phyloP scores from a whole-genome alignment of 2,329 filamentous ascomycete species.

The Bipolaris oryzae region DNA sequence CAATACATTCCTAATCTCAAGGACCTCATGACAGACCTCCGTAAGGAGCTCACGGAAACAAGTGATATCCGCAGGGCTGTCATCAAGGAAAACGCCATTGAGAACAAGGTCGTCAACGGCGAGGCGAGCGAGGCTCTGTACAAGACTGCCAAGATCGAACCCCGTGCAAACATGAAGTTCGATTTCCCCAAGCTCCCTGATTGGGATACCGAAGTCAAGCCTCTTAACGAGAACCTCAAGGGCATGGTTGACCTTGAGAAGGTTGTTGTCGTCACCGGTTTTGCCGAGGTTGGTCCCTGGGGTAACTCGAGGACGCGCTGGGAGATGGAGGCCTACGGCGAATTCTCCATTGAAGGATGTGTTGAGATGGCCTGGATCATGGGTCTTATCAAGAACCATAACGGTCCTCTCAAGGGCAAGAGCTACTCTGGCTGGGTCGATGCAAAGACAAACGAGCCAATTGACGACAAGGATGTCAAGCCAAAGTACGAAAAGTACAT shows the following conservation, averaged over 20 bases:
- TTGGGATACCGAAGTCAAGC: slow-evolving; percentile 89
- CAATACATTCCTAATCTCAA: slow-evolving; percentile 98
- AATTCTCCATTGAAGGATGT: slow-evolving; percentile 97
- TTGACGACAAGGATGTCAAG: slow-evolving; percentile 98
- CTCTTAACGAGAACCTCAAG: slow-evolving; percentile 85
- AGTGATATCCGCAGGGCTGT: slow-evolving; percentile 93
- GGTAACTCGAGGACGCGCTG: slow-evolving; percentile 97
- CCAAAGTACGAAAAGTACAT: slow-evolving; percentile 96
- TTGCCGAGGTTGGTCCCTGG: slow-evolving; percentile 95
- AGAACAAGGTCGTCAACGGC: slow-evolving; percentile 97
- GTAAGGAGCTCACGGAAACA: slow-evolving; percentile 93
- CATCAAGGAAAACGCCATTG: slow-evolving; percentile 91
- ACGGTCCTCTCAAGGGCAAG: slow-evolving; percentile 93
- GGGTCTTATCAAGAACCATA: slow-evolving; percentile 99
- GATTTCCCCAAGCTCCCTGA: slow-evolving; percentile 89
- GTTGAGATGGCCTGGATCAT: slow-evolving; percentile 99
- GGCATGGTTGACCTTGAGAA: slow-evolving; percentile 99
- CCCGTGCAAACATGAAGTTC: slow-evolving; percentile 96
- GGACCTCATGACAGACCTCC: slow-evolving; percentile 88
- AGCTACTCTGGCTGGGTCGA: slow-evolving; percentile 98
- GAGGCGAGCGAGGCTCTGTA: slow-evolving; percentile 90
- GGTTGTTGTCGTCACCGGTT: slow-evolving; percentile 96
- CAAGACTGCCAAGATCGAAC: slow-evolving; percentile 91
- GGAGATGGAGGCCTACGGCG: slow-evolving; percentile 98
- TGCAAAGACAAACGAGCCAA: slow-evolving; percentile 88